These are phyloP conservation scores for Peltaster fructicola DNA, from an alignment of 2,329 filamentous ascomycete species.

Conservation along the genomic window DNA sequence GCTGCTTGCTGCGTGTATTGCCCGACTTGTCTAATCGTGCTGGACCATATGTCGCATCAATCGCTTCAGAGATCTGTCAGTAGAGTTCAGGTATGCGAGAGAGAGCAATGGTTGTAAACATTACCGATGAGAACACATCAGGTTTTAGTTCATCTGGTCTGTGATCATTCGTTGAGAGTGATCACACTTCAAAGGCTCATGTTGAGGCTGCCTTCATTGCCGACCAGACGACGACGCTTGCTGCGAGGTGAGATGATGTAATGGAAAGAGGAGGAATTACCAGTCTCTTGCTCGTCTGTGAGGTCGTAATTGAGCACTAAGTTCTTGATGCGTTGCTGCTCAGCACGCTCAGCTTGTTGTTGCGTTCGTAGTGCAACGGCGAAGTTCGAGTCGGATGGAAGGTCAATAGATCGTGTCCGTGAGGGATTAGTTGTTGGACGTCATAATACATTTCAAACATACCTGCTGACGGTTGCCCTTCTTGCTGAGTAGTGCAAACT, in stretches of 20 bases:
- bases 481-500: conserved; percentile 90
- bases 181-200: conserved; percentile 19
- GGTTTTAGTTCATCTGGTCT: too few species aligned
- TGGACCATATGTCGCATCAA: conserved; percentile 11
- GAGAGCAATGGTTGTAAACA: too few species aligned
- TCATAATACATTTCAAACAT: conserved; percentile 8
- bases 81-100: too few species aligned
- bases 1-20: conserved; percentile 55
- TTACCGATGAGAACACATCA: too few species aligned
- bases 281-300: conserved; percentile 59
- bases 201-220: conserved; percentile 19
- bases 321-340: conserved; percentile 97
- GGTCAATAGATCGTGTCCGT: conserved; percentile 69
- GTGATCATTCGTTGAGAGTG: conserved; percentile 15
- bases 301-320: conserved; percentile 93
- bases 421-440: conserved; percentile 5
- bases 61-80: too few species aligned
- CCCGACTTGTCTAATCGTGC: conserved; percentile 36
- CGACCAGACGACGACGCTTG: conserved; percentile 29
- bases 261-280: conserved; percentile 35
- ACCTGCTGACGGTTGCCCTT: conserved; percentile 91
- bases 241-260: conserved; percentile 27
- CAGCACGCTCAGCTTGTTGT: conserved; percentile 84
- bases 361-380: conserved; percentile 92
- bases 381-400: conserved; percentile 82